These are phyloP conservation scores for Lecanicillium sp. DNA, from an alignment of 2,329 filamentous ascomycete genomes.

Conservation along the genomic window DNA sequence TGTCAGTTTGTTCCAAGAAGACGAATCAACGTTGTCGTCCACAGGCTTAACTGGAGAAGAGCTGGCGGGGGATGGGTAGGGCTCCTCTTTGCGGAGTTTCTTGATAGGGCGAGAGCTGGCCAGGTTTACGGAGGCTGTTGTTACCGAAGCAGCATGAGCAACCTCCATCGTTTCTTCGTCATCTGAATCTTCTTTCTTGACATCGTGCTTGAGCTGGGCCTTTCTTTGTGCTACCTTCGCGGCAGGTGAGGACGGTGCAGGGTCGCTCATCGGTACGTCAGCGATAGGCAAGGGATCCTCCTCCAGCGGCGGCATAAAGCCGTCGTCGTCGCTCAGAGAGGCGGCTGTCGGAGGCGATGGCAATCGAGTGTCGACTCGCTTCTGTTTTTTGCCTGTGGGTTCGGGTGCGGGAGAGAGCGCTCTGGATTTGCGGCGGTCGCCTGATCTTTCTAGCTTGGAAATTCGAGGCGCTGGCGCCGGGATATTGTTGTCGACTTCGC, in stretches of 20 bases:
- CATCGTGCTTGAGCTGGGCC: slow-evolving; percentile 42
- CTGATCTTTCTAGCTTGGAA: slow-evolving; percentile 61
- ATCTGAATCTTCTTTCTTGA: slow-evolving; percentile 63
- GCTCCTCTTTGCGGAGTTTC: slow-evolving; percentile 62
- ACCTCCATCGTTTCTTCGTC: slow-evolving; percentile 85
- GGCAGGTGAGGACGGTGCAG: slow-evolving; percentile 79
- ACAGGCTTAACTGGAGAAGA: slow-evolving; percentile 67
- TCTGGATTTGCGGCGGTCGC: slow-evolving; percentile 71
- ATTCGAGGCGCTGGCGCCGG: slow-evolving; percentile 47
- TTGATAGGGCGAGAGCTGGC: slow-evolving; percentile 67
- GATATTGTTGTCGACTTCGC: slow-evolving; percentile 77
- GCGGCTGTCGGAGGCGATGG: slow-evolving; percentile 40
- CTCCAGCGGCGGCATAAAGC: slow-evolving; percentile 50
- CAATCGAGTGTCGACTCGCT: slow-evolving; percentile 43
- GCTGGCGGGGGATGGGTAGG: slow-evolving; percentile 63
- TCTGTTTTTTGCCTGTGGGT: slow-evolving; percentile 51
- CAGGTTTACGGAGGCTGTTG: slow-evolving; percentile 72
- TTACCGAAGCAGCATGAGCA: slow-evolving; percentile 65
- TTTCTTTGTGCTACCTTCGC: slow-evolving; percentile 73
- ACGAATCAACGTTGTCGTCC: slow-evolving; percentile 63
- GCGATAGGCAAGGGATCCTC: slow-evolving; percentile 46
- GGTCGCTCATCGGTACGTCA: slow-evolving; percentile 76
- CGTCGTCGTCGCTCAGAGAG: slow-evolving; percentile 48
- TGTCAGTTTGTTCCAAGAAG: slow-evolving; percentile 83
- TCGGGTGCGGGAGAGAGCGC: slow-evolving; percentile 68